Evolutionary conservation across 2,329 filamentous ascomycete genomes (phyloP).

Genomic region (Chalaropsis ovoidea): DNA sequence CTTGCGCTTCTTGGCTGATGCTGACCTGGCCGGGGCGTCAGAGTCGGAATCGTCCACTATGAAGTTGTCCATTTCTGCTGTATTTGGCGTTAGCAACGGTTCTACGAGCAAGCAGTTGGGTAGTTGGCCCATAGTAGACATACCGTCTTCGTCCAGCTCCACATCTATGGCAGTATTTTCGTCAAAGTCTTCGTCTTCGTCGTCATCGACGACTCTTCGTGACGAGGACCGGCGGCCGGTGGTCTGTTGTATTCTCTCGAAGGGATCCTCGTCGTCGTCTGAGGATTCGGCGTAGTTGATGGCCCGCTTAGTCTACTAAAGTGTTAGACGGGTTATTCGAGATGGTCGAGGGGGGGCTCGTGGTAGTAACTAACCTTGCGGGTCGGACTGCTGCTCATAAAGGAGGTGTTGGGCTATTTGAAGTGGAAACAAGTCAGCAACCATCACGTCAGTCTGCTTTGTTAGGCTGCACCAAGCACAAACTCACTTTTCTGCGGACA

Average conservation of each 20-base stretch:
- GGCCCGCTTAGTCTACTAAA: conserved; percentile 40
- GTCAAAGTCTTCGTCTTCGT: conserved; percentile 63
- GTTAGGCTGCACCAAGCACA: background rate
- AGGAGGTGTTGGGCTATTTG: conserved; percentile 32
- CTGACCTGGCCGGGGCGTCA: conserved; percentile 45
- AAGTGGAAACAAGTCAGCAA: background rate
- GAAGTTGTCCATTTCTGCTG: conserved; percentile 73
- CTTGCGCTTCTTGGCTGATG: conserved; percentile 62
- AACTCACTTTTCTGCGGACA: conserved; percentile 27
- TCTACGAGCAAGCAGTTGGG: background rate
- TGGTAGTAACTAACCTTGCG: conserved; percentile 52
- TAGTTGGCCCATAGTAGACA: background rate
- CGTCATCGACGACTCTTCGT: conserved; percentile 54
- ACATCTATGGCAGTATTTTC: conserved; percentile 42
- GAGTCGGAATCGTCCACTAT: conserved; percentile 81
- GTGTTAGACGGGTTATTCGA: background rate
- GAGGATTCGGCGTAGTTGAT: conserved; percentile 82
- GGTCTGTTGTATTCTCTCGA: conserved; percentile 26
- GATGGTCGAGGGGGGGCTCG: background rate
- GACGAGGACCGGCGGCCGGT: conserved; percentile 34
- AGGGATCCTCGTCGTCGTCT: conserved; percentile 59
- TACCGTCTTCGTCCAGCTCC: conserved; percentile 54
- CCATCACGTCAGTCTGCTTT: background rate
- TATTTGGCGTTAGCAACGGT: conserved; percentile 21
- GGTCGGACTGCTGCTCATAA: conserved; percentile 58